Base-by-base conservation (phyloP, 1,284 basidiomycete species). In the Peniophora sp. region DNA sequence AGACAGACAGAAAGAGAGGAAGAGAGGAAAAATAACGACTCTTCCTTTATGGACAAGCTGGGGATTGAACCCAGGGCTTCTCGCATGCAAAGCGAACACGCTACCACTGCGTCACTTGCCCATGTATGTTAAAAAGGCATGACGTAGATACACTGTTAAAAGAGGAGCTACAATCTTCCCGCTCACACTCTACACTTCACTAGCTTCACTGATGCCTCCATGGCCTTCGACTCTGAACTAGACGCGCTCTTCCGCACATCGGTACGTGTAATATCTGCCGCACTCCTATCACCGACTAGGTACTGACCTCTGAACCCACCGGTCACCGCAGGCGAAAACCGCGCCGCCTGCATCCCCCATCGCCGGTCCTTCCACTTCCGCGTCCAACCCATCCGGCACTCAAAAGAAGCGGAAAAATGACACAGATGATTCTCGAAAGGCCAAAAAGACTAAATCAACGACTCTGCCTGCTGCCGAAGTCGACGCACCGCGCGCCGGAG, bases 91-190 rank as follows among this genome's bases (percentile, higher is more conserved):
- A 53, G 52, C 52, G 49, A 55, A 51, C 57, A 56, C 57, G 56
- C 57, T 58, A 55, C 57, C 57, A 58, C 57, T 58, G 57, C 54
- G 57, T 56, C 54, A 58, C 55, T 50, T 46, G 57, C 57, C 56
- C 57, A 11, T 55, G 3, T n/a, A n/a, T n/a, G n/a, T n/a, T n/a
- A n/a, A n/a, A n/a, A n/a, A n/a, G n/a, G n/a, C n/a, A n/a, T n/a
- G n/a, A n/a, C n/a, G n/a, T n/a, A n/a, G n/a, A n/a, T 10, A 37
- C 11, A 36, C 2, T 2, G 34, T 9, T 12, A 3, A 55, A 14
- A 22, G 68, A 67, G 65, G 67, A 64, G 49, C 58, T 69, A 8
- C 63, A 67, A 3, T 64, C 67, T 62, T 68, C 42, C 57, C 68
- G 1, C 57, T 69, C 3, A 55, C 43, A 10, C 11, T 24, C 10